A percentile compares a stretch with the other conserved stretches of the same genome.
phyloP scores from a whole-genome alignment of 2,329 filamentous ascomycete genomes.

The Pseudogymnoascus sp. region DNA sequence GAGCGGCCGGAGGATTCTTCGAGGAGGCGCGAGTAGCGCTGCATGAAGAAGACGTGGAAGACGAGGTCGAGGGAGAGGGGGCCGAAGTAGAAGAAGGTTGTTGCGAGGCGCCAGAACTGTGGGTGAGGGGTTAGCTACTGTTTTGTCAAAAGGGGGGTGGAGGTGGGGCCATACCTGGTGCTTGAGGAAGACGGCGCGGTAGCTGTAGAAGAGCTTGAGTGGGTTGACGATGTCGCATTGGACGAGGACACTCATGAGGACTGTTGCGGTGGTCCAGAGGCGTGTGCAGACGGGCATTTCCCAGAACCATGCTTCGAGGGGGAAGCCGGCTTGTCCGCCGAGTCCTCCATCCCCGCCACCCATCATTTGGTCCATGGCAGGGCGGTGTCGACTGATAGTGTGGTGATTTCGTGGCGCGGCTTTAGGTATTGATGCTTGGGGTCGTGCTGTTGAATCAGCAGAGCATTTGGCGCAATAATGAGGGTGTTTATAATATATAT shows the following conservation, averaged over 20 bases:
- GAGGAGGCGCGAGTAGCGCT: slow-evolving; percentile 88
- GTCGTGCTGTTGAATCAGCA: neutral
- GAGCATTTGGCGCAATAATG: neutral
- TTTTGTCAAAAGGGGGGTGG: neutral
- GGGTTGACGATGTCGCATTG: slow-evolving; percentile 90
- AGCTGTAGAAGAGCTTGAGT: slow-evolving; percentile 96
- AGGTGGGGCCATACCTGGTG: slow-evolving; percentile 62
- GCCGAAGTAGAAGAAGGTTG: slow-evolving; percentile 96
- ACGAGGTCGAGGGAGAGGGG: slow-evolving; percentile 88
- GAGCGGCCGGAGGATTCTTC: slow-evolving; percentile 91
- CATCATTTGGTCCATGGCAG: slow-evolving; percentile 31
- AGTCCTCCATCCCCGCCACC: slow-evolving; percentile 27
- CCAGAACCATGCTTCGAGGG: slow-evolving; percentile 96
- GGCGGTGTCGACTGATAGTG: neutral
- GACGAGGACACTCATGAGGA: slow-evolving; percentile 79
- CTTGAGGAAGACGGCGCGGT: slow-evolving; percentile 82
- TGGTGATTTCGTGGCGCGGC: neutral
- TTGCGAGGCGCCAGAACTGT: slow-evolving; percentile 93
- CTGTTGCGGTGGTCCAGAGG: slow-evolving; percentile 93
- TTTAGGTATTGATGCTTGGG: neutral
- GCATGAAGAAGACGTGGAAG: slow-evolving; percentile 97
- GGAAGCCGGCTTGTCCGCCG: slow-evolving; percentile 56
- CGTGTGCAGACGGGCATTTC: slow-evolving; percentile 95
- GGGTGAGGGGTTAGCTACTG: slow-evolving; percentile 9
- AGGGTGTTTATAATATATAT: neutral